Evolutionary conservation across 306 rosid species (phyloP).

Genomic region (Cucurbita pepo): DNA sequence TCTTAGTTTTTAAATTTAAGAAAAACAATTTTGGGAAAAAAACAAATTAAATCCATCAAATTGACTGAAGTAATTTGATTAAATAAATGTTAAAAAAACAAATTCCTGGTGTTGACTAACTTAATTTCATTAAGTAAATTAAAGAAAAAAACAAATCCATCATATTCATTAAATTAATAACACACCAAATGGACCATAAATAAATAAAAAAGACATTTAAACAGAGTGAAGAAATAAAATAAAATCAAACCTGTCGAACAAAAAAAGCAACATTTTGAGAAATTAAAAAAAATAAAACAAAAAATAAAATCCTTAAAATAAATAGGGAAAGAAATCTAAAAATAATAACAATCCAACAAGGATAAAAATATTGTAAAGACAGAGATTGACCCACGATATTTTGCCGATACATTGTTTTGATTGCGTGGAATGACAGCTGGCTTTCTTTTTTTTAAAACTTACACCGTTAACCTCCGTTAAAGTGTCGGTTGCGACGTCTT

Average conservation of each 20-base stretch:
- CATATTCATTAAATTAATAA: too few relatives aligned
- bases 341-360: background rate
- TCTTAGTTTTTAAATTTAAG: too few relatives aligned
- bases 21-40: too few relatives aligned
- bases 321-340: background rate
- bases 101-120: too few relatives aligned
- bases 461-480: background rate
- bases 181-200: background rate
- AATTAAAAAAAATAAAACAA: background rate
- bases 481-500: slow-evolving; percentile 1
- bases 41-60: too few relatives aligned
- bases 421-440: background rate
- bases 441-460: background rate
- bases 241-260: background rate
- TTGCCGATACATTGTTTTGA: background rate
- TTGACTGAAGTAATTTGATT: too few relatives aligned
- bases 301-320: background rate
- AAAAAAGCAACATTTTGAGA: background rate
- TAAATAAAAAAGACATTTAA: background rate
- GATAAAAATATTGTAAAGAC: background rate
- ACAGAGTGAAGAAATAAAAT: background rate
- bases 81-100: too few relatives aligned
- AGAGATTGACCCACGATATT: background rate
- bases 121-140: too few relatives aligned
- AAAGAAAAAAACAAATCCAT: too few relatives aligned